Conservation (phyloP, 495 filamentous ascomycete species). For the Aspergillus baeticus region DNA sequence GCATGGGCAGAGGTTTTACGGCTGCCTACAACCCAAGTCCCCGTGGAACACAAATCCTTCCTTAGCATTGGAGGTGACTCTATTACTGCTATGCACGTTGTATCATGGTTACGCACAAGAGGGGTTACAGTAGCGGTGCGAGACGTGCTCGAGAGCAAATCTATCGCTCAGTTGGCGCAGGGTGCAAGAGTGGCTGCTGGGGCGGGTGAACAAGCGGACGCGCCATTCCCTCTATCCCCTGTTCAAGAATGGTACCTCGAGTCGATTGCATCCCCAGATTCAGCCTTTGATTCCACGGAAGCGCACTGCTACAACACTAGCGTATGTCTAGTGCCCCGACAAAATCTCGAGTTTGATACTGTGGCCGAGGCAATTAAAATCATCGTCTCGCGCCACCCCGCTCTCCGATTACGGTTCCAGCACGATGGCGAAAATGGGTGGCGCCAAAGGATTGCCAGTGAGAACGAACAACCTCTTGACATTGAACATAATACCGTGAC, state of each 20-base stretch:
- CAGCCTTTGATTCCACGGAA: neutral
- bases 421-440: neutral
- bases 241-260: conserved; percentile 9
- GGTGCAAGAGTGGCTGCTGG: neutral
- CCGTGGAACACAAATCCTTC: conserved; percentile 22
- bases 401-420: conserved; percentile 10
- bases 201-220: neutral
- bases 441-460: neutral
- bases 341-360: neutral
- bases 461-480: neutral
- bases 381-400: neutral
- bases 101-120: conserved; percentile 18
- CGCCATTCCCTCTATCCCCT: conserved; percentile 8
- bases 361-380: neutral
- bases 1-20: conserved; percentile 24
- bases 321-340: neutral
- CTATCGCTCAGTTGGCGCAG: conserved; percentile 3
- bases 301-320: conserved; percentile 1
- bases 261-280: neutral
- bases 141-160: conserved; percentile 29
- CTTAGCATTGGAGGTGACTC: conserved; percentile 36
- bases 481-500: neutral
- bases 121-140: conserved; percentile 21
- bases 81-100: conserved; percentile 59
- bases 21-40: conserved; percentile 16